phyloP scores from a whole-genome alignment of 306 rosid species.

The Vigna angularis region DNA sequence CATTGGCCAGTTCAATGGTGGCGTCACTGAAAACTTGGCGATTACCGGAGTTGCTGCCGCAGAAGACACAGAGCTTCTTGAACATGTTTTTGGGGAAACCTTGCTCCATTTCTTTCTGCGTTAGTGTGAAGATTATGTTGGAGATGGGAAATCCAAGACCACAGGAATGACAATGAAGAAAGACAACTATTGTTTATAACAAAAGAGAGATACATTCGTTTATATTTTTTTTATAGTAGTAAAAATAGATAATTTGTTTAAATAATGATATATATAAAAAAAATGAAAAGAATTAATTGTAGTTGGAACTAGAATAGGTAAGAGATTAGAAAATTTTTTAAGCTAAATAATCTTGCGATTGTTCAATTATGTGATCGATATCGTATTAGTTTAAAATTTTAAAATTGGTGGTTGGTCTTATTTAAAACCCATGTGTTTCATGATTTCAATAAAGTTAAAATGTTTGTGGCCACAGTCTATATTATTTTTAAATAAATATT shows the following conservation, averaged over 20 bases:
- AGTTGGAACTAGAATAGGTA: not conserved
- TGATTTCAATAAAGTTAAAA: not conserved
- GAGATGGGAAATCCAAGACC: constrained; percentile 29
- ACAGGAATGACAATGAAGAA: constrained; percentile 30
- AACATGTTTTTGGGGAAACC: constrained; percentile 60
- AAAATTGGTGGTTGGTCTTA: not conserved
- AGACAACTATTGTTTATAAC: not conserved
- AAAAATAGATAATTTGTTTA: too few relatives aligned
- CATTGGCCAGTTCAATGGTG: constrained; percentile 78
- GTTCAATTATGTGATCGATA: not conserved
- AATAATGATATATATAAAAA: not conserved
- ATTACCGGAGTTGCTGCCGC: constrained; percentile 88
- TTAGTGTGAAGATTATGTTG: not conserved
- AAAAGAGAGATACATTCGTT: not conserved
- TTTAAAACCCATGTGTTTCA: not conserved
- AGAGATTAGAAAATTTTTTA: not conserved
- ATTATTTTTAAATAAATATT: too few relatives aligned
- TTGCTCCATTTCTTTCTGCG: constrained; percentile 65
- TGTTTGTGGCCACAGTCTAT: not conserved
- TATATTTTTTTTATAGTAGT: too few relatives aligned
- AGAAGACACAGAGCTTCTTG: constrained; percentile 81
- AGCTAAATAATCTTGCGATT: not conserved
- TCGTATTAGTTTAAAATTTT: not conserved
- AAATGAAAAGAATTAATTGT: not conserved
- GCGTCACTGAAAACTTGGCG: constrained; percentile 83